Conservation (phyloP, 2,329 filamentous ascomycete genomes). For the Paecilomyces formosus region DNA sequence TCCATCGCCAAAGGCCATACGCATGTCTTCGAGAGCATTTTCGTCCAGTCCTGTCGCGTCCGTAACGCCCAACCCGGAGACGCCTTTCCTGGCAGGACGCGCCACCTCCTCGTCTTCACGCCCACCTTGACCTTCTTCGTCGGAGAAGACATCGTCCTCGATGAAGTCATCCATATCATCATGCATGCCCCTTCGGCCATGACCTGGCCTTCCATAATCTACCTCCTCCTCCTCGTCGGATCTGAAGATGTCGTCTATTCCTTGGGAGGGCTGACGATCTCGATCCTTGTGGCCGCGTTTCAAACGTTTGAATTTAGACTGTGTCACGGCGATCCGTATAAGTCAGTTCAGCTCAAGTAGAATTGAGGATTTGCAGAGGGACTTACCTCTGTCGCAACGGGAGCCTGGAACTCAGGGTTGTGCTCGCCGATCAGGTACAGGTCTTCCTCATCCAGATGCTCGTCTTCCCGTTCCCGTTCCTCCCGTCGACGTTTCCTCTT, state of each 20-base stretch:
- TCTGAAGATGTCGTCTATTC: conserved; percentile 87
- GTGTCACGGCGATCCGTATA: neutral
- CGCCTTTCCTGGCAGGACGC: conserved; percentile 64
- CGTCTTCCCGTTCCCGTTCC: conserved; percentile 77
- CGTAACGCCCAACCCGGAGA: conserved; percentile 59
- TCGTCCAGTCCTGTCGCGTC: conserved; percentile 84
- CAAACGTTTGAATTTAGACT: conserved; percentile 92
- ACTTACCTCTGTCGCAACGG: conserved; percentile 61
- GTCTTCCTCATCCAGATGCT: conserved; percentile 86
- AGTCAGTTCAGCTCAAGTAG: neutral
- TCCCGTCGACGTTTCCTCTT: conserved; percentile 68
- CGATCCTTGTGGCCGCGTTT: conserved; percentile 80
- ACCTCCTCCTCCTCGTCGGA: conserved; percentile 79
- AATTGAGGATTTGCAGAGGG: neutral
- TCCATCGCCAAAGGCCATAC: conserved; percentile 89
- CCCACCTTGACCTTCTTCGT: conserved; percentile 68
- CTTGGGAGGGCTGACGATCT: conserved; percentile 55
- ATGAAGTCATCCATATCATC: conserved; percentile 96
- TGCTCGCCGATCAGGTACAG: conserved; percentile 87
- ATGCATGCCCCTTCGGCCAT: conserved; percentile 50
- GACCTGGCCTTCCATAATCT: conserved; percentile 39
- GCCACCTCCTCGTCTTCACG: conserved; percentile 85
- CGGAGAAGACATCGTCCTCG: conserved; percentile 86
- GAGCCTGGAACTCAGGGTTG: conserved; percentile 61
- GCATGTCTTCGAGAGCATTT: conserved; percentile 90